Base-by-base conservation (phyloP, 495 filamentous ascomycete genomes). In the Tuber aestivum region DNA sequence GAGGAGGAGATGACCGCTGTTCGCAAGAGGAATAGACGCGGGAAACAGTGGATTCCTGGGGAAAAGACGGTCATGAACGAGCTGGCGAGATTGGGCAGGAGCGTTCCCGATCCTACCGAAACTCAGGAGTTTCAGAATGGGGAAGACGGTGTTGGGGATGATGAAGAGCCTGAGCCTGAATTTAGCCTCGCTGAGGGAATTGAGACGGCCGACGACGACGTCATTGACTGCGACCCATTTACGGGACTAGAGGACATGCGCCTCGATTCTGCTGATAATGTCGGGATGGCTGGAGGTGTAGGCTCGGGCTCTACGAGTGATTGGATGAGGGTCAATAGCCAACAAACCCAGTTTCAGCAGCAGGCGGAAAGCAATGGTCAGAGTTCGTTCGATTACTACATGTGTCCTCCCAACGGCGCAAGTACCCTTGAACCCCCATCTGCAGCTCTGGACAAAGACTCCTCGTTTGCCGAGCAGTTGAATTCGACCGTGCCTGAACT, bases 31-130 rank as follows among this genome's bases (percentile, higher is more conserved):
- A 40, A 74, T 41, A 38, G 75, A 35, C 70, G 50, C 32, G 65
- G 72, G 68, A 45, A 70, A 37, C 23, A 40, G 27, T 78, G 76
- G 76, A 70, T 78, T 14, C 76, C 76, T 16, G 23, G 65, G 14
- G 75, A 77, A 50, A 37, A 40, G 14, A 56, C 75, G 27, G 72
- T 77, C 12, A 32, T 21, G 76, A 77, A 70, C 18, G 74, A 78
- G 65, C 61, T 77, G 12, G 74, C 20, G 16, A 72, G 70, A 32
- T 27, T 73, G 42, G 56, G 75, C 3, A 50, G 70, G 27, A 41
- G 72, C 32, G 42, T 61, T 35, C 56, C 56, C 32, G 27, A 65
- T 65, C 4, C 27, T 18, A 65, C 56, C 16, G 56, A 35, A 65
- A 65, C 56, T 20, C 56, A 65, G 14, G n/a, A 20, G 56, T 20